Evolutionary conservation across 2,329 filamentous ascomycete genomes (phyloP), one percentile per base, ranked within the genome.

Genomic region (Fusarium zealandicum): DNA sequence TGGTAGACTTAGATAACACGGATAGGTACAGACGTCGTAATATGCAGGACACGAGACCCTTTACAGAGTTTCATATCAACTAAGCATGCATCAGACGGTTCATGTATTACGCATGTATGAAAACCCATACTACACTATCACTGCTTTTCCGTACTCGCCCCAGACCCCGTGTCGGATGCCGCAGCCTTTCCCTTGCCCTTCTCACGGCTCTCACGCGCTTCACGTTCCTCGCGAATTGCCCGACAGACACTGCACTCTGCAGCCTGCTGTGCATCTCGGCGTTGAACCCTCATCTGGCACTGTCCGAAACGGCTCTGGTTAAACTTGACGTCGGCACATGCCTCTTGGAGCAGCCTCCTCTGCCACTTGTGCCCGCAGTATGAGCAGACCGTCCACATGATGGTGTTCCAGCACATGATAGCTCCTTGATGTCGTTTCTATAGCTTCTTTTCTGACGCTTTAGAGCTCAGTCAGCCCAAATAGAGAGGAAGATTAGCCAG

Each of bases 391-490:
- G 22, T 38, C 8, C n/a, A 38, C 33, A 17, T 20, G 16, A 46
- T 20, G 4, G 43, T 46, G 9, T 38, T 46, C 43, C 43, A 46
- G 33, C 43, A 46, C 43, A 46, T 46, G 10, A 3, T 8, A 14
- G 5, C 3, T 28, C 28, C 7, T 31, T n/a, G 8, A 6, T 30
- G 27, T 8, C 8, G 5, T 30, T 30, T 5, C 10, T 30, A n/a
- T n/a, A 13, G 9, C 27, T 30, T 30, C 12, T 5, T 4, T 31
- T 5, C 28, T 12, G 11, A 31, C 5, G 7, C 27, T n/a, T 31
- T 25, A 25, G 22, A 25, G 6, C 8, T 25, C 22, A 8, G 22
- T 25, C 8, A 25, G 22, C 22, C 8, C 8, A 22, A 7, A 7
- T 22, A 7, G 22, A 25, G 9, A 25, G 7, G 22, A 25, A 25